Percentiles rank a stretch among this genome's conserved stretches.
Conservation (phyloP, 495 filamentous ascomycete genomes). For the Podospora tetraspora region DNA sequence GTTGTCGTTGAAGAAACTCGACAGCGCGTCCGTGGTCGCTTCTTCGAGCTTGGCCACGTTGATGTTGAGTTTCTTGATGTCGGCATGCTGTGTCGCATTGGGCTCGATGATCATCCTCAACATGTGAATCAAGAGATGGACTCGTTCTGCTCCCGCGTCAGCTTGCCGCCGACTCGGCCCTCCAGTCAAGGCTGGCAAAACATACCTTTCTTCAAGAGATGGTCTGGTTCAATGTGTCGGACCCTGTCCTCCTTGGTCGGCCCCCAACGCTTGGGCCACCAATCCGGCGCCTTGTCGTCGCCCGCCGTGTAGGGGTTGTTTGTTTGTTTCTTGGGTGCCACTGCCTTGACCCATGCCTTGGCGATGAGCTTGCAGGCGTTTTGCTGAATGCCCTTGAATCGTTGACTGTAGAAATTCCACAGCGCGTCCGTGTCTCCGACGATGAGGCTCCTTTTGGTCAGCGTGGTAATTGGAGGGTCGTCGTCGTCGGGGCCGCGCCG, state of each 20-base stretch:
- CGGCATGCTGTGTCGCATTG: constrained; percentile 31
- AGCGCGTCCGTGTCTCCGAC: constrained; percentile 55
- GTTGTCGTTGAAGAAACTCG: constrained; percentile 40
- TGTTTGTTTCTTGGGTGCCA: constrained; percentile 82
- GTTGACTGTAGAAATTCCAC: constrained; percentile 57
- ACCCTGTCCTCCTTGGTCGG: constrained; percentile 32
- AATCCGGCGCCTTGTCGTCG: constrained; percentile 61
- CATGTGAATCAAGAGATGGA: constrained; percentile 58
- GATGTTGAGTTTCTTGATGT: constrained; percentile 35
- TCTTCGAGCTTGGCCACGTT: constrained; percentile 44
- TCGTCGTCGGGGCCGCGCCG: constrained; percentile 29
- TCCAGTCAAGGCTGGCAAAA: not conserved
- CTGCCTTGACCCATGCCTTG: constrained; percentile 75
- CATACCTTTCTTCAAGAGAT: constrained; percentile 68
- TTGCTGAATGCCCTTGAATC: constrained; percentile 67
- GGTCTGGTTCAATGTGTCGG: constrained; percentile 80
- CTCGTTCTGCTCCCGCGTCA: constrained; percentile 45
- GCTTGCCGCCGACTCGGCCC: not conserved
- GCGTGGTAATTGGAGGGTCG: constrained; percentile 16
- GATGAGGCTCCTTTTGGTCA: constrained; percentile 36
- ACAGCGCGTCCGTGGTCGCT: constrained; percentile 41
- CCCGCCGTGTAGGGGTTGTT: constrained; percentile 75
- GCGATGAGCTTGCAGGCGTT: constrained; percentile 65
- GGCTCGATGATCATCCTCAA: constrained; percentile 52
- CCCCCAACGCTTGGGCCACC: constrained; percentile 69